Conservation (phyloP, 495 filamentous ascomycete species). For the Xylaria nigripes region DNA sequence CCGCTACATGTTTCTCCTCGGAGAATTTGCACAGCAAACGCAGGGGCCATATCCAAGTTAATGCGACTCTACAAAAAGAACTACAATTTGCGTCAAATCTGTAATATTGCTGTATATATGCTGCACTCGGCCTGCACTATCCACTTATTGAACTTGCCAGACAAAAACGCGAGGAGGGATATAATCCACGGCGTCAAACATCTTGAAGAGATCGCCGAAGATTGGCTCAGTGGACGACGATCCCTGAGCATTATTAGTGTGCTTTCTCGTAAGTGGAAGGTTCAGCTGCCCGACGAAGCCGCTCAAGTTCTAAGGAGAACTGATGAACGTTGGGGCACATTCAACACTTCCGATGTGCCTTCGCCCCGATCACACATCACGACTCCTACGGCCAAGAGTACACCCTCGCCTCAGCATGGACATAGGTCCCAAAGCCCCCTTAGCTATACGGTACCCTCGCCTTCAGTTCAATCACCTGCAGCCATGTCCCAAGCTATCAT, state of each 20-base stretch:
- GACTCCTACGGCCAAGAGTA: slow-evolving; percentile 18
- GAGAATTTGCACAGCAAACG: slow-evolving; percentile 82
- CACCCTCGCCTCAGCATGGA: slow-evolving; percentile 1
- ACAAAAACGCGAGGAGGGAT: slow-evolving; percentile 81
- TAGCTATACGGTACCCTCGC: slow-evolving; percentile 7
- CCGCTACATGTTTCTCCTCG: slow-evolving; percentile 85
- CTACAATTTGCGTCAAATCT: slow-evolving; percentile 85
- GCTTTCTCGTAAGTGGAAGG: slow-evolving; percentile 79
- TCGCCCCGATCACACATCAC: slow-evolving; percentile 35
- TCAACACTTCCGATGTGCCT: slow-evolving; percentile 49
- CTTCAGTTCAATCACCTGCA: slow-evolving; percentile 14
- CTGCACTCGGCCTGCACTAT: slow-evolving; percentile 88
- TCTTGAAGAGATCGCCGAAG: slow-evolving; percentile 91
- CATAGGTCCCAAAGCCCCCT: slow-evolving; percentile 3
- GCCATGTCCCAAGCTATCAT: slow-evolving; percentile 12
- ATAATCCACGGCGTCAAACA: slow-evolving; percentile 85
- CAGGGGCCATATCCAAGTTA: slow-evolving; percentile 79
- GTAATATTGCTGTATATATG: slow-evolving; percentile 94
- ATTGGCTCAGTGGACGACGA: slow-evolving; percentile 83
- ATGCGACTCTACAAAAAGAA: slow-evolving; percentile 88
- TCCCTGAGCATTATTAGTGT: slow-evolving; percentile 79
- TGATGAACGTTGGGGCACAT: slow-evolving; percentile 46
- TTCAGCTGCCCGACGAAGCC: slow-evolving; percentile 80
- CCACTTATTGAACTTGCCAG: slow-evolving; percentile 85
- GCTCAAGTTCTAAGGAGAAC: slow-evolving; percentile 58